Percentiles rank a stretch among this genome's conserved stretches.
phyloP scores from a whole-genome alignment of 2,329 filamentous ascomycete genomes.

The Westerdykella sp. region DNA sequence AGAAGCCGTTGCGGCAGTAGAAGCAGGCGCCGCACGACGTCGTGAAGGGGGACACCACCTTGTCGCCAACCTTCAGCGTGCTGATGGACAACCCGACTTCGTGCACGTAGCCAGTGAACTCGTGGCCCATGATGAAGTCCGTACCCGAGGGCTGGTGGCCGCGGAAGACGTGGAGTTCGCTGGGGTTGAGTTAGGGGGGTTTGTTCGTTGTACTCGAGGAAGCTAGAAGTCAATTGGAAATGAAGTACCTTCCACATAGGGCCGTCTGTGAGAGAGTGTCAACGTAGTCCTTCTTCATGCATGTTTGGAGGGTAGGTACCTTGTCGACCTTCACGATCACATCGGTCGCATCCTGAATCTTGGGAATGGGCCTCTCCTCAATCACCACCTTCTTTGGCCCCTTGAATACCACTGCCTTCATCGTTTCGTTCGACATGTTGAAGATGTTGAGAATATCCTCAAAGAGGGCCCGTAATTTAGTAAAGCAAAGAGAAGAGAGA shows the following conservation, averaged over 20 bases:
- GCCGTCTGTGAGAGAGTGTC: constrained; percentile 49
- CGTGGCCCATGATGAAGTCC: constrained; percentile 70
- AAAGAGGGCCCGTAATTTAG: background rate
- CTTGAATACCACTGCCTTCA: constrained; percentile 87
- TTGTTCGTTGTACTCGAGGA: background rate
- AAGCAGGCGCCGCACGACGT: constrained; percentile 60
- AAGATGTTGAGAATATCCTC: background rate
- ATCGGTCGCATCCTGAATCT: constrained; percentile 64
- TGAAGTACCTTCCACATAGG: constrained; percentile 74
- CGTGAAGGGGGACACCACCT: constrained; percentile 78
- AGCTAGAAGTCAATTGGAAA: background rate
- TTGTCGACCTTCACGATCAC: constrained; percentile 77
- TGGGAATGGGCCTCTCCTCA: constrained; percentile 73
- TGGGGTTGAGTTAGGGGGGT: constrained; percentile 29
- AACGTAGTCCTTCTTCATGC: background rate
- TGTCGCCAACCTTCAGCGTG: constrained; percentile 65
- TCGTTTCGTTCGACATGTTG: constrained; percentile 41
- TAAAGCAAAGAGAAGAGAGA: constrained; percentile 1
- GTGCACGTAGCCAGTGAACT: constrained; percentile 73
- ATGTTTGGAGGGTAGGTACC: constrained; percentile 8
- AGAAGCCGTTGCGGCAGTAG: constrained; percentile 72
- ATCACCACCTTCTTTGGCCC: constrained; percentile 68
- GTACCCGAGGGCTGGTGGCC: constrained; percentile 67
- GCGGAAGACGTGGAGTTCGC: constrained; percentile 80
- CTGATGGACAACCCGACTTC: constrained; percentile 63